Conservation (phyloP, 2,329 filamentous ascomycete genomes). For the Cytospora paraplurivora region DNA sequence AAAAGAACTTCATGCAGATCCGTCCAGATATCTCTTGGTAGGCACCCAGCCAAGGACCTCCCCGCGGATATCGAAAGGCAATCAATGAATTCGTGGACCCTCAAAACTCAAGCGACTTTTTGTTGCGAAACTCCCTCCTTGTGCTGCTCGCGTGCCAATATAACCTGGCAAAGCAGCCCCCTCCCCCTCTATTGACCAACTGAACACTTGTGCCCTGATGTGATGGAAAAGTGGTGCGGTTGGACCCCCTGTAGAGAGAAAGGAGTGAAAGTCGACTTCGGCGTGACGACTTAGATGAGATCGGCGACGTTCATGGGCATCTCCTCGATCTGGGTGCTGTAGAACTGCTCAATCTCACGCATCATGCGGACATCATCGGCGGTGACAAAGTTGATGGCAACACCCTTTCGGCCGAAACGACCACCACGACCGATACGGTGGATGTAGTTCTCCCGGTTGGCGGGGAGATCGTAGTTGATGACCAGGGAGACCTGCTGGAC, state of each 20-base stretch:
- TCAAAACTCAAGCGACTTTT: constrained; percentile 27
- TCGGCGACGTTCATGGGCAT: constrained; percentile 95
- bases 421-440: constrained; percentile 96
- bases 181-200: constrained; percentile 31
- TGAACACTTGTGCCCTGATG: constrained; percentile 27
- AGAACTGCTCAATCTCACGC: constrained; percentile 77
- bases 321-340: constrained; percentile 94
- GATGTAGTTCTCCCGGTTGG: constrained; percentile 99
- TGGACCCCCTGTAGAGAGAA: constrained; percentile 26
- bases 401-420: constrained; percentile 95
- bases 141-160: constrained; percentile 24
- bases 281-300: constrained; percentile 42
- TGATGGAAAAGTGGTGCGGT: constrained; percentile 23
- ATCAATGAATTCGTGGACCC: constrained; percentile 29
- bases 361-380: constrained; percentile 97
- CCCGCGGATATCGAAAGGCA: constrained; percentile 27
- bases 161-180: constrained; percentile 27
- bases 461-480: constrained; percentile 98
- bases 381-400: constrained; percentile 99
- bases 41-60: constrained; percentile 21
- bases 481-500: constrained; percentile 98
- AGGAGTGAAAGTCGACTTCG: constrained; percentile 25
- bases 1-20: constrained; percentile 26
- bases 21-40: constrained; percentile 22
- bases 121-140: constrained; percentile 24